These are phyloP conservation scores for Sinapis alba DNA, from an alignment of 441 rosid species.

Conservation along the genomic window DNA sequence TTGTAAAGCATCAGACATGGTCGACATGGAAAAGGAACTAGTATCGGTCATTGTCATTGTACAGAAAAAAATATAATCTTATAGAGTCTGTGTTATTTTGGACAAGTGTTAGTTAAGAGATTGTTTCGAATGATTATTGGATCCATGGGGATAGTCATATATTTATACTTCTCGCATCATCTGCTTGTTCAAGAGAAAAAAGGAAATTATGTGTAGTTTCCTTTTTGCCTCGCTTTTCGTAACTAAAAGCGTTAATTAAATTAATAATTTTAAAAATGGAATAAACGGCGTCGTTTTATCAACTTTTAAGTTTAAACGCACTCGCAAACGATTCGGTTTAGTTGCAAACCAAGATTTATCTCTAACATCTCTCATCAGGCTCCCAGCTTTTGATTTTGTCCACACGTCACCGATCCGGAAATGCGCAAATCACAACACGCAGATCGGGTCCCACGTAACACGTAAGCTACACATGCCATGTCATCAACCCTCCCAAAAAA, in stretches of 20 bases:
- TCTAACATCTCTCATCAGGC: background rate
- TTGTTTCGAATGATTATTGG: background rate
- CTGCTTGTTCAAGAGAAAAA: background rate
- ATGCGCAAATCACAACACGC: background rate
- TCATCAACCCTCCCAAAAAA: conserved; percentile 29
- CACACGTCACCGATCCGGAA: conserved; percentile 41
- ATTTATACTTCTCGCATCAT: conserved; percentile 7
- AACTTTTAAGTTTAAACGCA: background rate
- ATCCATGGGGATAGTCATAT: background rate
- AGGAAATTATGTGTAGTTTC: background rate
- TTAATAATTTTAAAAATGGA: background rate
- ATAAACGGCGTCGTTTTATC: background rate
- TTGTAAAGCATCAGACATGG: background rate
- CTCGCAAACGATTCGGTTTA: conserved; percentile 2
- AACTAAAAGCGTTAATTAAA: background rate
- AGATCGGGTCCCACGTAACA: conserved; percentile 21
- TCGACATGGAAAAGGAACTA: conserved; percentile 11
- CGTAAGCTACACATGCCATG: conserved; percentile 46
- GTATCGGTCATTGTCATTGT: background rate
- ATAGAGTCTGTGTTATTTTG: background rate
- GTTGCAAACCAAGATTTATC: background rate
- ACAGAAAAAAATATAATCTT: background rate
- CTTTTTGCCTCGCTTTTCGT: background rate
- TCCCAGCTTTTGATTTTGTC: conserved; percentile 59
- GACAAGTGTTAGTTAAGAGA: conserved; percentile 1